These are phyloP conservation scores for Podaxis sp. DNA, from an alignment of 768 basidiomycete species.

Conservation along the genomic window DNA sequence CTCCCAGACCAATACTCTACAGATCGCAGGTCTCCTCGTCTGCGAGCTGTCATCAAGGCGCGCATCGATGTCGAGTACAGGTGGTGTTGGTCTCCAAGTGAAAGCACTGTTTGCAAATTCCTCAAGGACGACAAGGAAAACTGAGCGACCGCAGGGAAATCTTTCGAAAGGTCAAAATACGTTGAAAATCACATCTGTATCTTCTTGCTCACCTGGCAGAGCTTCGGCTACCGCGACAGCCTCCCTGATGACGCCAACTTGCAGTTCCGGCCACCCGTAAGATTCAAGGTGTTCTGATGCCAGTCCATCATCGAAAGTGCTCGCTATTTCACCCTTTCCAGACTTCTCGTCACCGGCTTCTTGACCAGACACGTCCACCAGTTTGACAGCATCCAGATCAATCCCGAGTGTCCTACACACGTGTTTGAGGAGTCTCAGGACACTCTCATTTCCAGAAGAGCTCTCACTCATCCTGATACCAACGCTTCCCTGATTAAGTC, in stretches of 20 bases:
- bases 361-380: slow-evolving; percentile 32
- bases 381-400: slow-evolving; percentile 67
- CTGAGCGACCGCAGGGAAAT: slow-evolving; percentile 81
- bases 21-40: slow-evolving; percentile 69
- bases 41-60: slow-evolving; percentile 70
- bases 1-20: slow-evolving; percentile 88
- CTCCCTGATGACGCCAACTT: slow-evolving; percentile 91
- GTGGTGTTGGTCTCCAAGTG: slow-evolving; percentile 76
- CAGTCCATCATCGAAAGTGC: slow-evolving; percentile 27
- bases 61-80: slow-evolving; percentile 68
- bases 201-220: slow-evolving; percentile 67
- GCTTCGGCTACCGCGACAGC: slow-evolving; percentile 90
- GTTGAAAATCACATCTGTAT: not conserved
- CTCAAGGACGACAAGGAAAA: slow-evolving; percentile 89
- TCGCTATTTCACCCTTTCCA: slow-evolving; percentile 30
- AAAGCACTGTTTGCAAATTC: slow-evolving; percentile 64
- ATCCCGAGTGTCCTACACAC: slow-evolving; percentile 81
- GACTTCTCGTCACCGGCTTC: slow-evolving; percentile 9
- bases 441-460: slow-evolving; percentile 75
- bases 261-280: slow-evolving; percentile 94
- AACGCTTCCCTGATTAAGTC: slow-evolving; percentile 48
- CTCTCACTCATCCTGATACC: slow-evolving; percentile 74
- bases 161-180: slow-evolving; percentile 35
- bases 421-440: slow-evolving; percentile 72
- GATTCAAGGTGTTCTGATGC: slow-evolving; percentile 30